Conservation (phyloP, 1,284 basidiomycete genomes). For the Garcileccinum viscosum region DNA sequence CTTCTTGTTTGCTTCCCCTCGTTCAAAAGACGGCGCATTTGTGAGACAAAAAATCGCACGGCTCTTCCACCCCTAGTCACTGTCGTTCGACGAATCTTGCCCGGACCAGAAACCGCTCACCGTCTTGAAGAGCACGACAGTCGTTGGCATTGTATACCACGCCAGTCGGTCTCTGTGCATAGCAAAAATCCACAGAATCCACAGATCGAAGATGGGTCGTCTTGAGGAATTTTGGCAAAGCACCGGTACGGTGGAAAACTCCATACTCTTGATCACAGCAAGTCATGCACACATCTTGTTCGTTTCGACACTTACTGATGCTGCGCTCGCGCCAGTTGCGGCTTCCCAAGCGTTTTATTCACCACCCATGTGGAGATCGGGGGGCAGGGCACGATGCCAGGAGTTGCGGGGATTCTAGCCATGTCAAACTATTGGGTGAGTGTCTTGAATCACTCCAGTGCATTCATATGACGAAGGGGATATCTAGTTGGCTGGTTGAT, state of each 20-base stretch:
- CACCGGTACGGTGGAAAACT: constrained; percentile 34
- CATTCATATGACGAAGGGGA: constrained; percentile 24
- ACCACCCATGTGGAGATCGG: constrained; percentile 11
- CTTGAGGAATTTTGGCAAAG: constrained; percentile 19
- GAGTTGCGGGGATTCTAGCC: constrained; percentile 1
- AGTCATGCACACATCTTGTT: constrained; percentile 27
- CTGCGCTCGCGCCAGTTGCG: constrained; percentile 17
- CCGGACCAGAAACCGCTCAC: constrained; percentile 11
- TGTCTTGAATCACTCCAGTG: constrained; percentile 39
- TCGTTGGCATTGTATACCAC: constrained; percentile 1
- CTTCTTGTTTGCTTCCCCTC: not conserved
- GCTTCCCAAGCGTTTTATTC: constrained; percentile 18
- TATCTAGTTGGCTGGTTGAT: not conserved
- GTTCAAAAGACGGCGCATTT: not conserved
- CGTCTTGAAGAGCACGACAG: constrained; percentile 15
- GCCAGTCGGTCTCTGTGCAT: constrained; percentile 3
- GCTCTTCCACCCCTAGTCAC: constrained; percentile 6
- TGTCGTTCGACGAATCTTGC: not conserved
- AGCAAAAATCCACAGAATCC: constrained; percentile 13
- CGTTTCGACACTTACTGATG: constrained; percentile 33
- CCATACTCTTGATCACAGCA: constrained; percentile 32
- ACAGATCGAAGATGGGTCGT: constrained; percentile 7
- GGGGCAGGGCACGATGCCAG: constrained; percentile 9
- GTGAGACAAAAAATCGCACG: constrained; percentile 4
- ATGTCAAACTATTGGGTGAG: constrained; percentile 33